Percentiles rank a stretch among this genome's conserved stretches.
Evolutionary conservation across 208 protist species (phyloP).

Genomic region (Acanthamoeba sp.): DNA sequence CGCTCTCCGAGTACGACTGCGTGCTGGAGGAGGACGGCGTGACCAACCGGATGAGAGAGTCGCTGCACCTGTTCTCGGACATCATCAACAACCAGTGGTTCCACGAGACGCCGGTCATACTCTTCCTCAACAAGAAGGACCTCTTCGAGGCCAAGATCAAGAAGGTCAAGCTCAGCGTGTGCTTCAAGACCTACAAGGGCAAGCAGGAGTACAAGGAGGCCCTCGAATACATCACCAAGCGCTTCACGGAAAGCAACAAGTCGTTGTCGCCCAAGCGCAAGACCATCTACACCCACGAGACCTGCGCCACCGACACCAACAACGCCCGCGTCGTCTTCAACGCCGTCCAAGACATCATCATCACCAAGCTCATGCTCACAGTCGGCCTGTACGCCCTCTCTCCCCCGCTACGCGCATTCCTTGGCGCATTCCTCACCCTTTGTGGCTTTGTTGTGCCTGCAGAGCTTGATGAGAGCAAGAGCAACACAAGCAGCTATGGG

Average conservation of each 20-base stretch:
- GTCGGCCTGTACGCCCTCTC: neutral
- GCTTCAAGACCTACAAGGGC: slow-evolving; percentile 90
- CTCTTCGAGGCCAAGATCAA: slow-evolving; percentile 91
- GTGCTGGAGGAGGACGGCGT: slow-evolving; percentile 86
- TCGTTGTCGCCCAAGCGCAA: neutral
- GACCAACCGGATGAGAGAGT: slow-evolving; percentile 91
- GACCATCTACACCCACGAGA: slow-evolving; percentile 88
- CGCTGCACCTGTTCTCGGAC: slow-evolving; percentile 90
- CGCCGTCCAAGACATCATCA: slow-evolving; percentile 87
- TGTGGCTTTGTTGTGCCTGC: neutral
- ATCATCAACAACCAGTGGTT: slow-evolving; percentile 91
- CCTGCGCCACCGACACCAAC: slow-evolving; percentile 91
- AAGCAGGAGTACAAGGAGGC: slow-evolving; percentile 76
- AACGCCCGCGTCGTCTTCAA: slow-evolving; percentile 90
- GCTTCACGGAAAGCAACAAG: slow-evolving; percentile 24
- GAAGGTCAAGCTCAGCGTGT: slow-evolving; percentile 83
- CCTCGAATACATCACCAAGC: slow-evolving; percentile 55
- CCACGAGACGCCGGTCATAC: slow-evolving; percentile 87
- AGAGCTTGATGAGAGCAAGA: neutral
- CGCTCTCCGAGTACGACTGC: slow-evolving; percentile 85
- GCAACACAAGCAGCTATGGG: neutral
- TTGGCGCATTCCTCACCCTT: neutral
- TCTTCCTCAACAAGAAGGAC: slow-evolving; percentile 94
- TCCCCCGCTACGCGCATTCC: too few relatives aligned
- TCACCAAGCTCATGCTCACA: slow-evolving; percentile 51